A percentile compares a stretch with the other conserved stretches of the same genome.
Evolutionary conservation across 2,329 filamentous ascomycete genomes (phyloP).

Genomic region (Paraphoma chrysanthemicola): DNA sequence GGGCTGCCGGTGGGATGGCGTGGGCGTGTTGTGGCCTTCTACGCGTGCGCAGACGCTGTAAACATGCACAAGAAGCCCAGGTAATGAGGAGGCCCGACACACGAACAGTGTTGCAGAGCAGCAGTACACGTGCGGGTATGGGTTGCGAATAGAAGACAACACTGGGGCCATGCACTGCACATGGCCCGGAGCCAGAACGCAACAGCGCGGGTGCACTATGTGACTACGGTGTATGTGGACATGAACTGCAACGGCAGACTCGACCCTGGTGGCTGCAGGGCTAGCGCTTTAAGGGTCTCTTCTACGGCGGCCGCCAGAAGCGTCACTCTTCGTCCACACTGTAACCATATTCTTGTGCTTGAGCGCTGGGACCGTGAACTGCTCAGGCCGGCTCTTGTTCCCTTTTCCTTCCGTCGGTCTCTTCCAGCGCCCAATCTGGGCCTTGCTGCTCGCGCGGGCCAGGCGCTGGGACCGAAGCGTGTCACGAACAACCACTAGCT

Average conservation of each 20-base stretch:
- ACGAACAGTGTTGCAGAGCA: too few species aligned
- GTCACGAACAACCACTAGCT: slow-evolving; percentile 10
- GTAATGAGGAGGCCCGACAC: not conserved
- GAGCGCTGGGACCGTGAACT: not conserved
- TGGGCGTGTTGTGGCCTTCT: not conserved
- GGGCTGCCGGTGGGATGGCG: not conserved
- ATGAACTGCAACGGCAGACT: not conserved
- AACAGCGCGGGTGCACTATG: not conserved
- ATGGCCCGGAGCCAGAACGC: not conserved
- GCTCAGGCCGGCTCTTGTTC: not conserved
- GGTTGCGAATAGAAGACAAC: not conserved
- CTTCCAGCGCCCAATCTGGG: slow-evolving; percentile 3
- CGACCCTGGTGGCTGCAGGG: slow-evolving; percentile 5
- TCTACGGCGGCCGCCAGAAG: slow-evolving; percentile 1
- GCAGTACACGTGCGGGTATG: not conserved
- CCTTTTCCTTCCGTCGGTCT: not conserved
- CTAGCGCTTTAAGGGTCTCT: slow-evolving; percentile 6
- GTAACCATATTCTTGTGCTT: slow-evolving; percentile 3
- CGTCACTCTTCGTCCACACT: slow-evolving; percentile 7
- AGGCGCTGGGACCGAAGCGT: slow-evolving; percentile 16
- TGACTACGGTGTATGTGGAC: not conserved
- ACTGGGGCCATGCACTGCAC: not conserved
- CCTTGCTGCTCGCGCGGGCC: slow-evolving; percentile 3
- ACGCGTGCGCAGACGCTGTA: not conserved
- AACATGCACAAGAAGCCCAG: not conserved